These are phyloP conservation scores for Parmales sp. DNA, from an alignment of 108 stramenopile species.

Conservation along the genomic window DNA sequence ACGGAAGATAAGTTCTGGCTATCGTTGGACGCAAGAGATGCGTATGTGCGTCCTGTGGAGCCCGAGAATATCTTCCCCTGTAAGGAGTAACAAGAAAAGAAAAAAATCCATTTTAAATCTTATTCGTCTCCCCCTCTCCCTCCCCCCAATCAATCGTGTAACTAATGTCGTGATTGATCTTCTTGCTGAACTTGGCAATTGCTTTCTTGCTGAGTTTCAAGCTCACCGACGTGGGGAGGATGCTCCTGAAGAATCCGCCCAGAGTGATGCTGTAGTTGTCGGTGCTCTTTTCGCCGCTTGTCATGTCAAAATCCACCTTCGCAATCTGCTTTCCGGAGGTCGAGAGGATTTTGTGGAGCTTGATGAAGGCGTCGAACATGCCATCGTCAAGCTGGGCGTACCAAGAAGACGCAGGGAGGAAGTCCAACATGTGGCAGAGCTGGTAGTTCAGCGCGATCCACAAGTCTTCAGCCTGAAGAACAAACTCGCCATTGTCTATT, in stretches of 20 bases:
- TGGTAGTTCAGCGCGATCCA: slow-evolving; percentile 13
- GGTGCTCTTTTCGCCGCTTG: background rate
- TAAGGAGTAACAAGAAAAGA: no score
- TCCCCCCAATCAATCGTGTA: background rate
- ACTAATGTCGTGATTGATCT: background rate
- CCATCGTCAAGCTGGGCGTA: background rate
- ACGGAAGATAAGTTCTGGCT: slow-evolving; percentile 58
- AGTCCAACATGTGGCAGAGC: slow-evolving; percentile 12
- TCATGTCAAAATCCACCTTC: background rate
- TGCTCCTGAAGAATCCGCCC: background rate
- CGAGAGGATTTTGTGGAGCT: slow-evolving; percentile 5
- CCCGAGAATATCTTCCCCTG: no score
- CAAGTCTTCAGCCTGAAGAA: background rate
- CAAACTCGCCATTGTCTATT: background rate
- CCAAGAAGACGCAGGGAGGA: slow-evolving; percentile 9
- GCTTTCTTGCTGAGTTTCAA: background rate
- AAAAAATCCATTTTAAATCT: no score
- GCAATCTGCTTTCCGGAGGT: background rate
- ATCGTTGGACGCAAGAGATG: slow-evolving; percentile 40
- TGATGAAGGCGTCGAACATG: background rate
- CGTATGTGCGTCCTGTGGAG: slow-evolving; percentile 37
- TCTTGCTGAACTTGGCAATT: background rate
- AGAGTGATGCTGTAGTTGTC: background rate
- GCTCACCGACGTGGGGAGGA: background rate
- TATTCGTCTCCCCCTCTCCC: no score